Evolutionary conservation across 208 protist species (phyloP).

Genomic region (Zelonia costaricensis): DNA sequence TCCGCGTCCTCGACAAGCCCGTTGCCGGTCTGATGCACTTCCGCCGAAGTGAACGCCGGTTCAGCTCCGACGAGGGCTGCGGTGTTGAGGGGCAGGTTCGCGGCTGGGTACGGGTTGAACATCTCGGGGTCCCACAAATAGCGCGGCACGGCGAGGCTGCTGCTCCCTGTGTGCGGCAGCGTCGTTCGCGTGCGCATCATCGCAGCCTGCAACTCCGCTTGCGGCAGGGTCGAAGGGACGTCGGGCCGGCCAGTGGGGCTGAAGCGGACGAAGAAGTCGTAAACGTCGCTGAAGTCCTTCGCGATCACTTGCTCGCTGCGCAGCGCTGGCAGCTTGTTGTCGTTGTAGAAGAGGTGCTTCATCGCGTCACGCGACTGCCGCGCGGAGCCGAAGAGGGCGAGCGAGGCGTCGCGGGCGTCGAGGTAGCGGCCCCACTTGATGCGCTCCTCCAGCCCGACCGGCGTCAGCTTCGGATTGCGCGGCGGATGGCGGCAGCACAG

Average conservation of each 20-base stretch:
- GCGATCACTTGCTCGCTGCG: constrained; percentile 64
- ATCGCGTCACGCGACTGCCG: constrained; percentile 84
- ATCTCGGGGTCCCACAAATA: constrained; percentile 79
- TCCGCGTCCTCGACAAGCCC: constrained; percentile 9
- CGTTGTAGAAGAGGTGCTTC: constrained; percentile 87
- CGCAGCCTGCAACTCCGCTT: constrained; percentile 20
- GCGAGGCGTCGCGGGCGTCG: constrained; percentile 84
- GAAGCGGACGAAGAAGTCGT: constrained; percentile 53
- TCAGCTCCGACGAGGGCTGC: not conserved
- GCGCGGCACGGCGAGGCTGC: constrained; percentile 50
- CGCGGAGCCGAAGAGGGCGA: constrained; percentile 82
- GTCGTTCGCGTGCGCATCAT: constrained; percentile 55
- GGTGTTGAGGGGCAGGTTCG: constrained; percentile 13
- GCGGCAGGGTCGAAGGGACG: constrained; percentile 10
- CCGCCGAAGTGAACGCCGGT: constrained; percentile 11
- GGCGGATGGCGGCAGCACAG: constrained; percentile 75
- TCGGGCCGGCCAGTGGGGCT: no score
- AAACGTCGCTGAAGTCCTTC: constrained; percentile 67
- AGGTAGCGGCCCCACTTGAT: constrained; percentile 80
- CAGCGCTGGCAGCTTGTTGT: constrained; percentile 68
- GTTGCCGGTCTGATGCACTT: constrained; percentile 8
- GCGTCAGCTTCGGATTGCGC: constrained; percentile 76
- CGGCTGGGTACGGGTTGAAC: constrained; percentile 79
- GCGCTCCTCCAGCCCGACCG: constrained; percentile 67
- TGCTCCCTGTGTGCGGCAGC: constrained; percentile 62